Evolutionary conservation across 441 rosid species (phyloP).

Genomic region (Erodium trifolium): DNA sequence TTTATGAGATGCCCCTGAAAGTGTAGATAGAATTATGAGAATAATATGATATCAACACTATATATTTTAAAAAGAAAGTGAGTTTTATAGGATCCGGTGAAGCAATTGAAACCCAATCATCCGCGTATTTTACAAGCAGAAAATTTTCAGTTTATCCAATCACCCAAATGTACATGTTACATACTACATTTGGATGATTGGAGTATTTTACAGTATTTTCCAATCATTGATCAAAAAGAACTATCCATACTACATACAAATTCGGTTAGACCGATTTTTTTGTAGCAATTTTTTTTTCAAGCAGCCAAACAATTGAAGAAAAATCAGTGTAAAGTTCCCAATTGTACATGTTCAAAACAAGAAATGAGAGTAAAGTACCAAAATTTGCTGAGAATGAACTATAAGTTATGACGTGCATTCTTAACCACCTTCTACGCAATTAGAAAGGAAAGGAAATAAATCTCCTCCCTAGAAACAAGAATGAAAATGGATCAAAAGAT

Average conservation of each 20-base stretch:
- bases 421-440: background rate
- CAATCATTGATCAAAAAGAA: background rate
- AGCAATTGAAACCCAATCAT: background rate
- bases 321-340: no score
- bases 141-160: no score
- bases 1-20: slow-evolving; percentile 91
- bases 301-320: no score
- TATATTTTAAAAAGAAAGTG: background rate
- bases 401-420: background rate
- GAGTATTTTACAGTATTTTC: no score
- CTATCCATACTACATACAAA: background rate
- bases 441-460: background rate
- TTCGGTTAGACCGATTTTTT: background rate
- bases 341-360: background rate
- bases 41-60: background rate
- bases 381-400: background rate
- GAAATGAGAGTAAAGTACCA: background rate
- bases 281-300: no score
- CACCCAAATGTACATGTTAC: no score
- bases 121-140: background rate
- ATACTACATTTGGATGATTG: no score
- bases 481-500: background rate
- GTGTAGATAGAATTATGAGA: slow-evolving; percentile 6
- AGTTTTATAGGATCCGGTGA: background rate
- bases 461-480: background rate